Evolutionary conservation across 2,329 filamentous ascomycete genomes (phyloP).

Genomic region (Sclerotinia glacialis): DNA sequence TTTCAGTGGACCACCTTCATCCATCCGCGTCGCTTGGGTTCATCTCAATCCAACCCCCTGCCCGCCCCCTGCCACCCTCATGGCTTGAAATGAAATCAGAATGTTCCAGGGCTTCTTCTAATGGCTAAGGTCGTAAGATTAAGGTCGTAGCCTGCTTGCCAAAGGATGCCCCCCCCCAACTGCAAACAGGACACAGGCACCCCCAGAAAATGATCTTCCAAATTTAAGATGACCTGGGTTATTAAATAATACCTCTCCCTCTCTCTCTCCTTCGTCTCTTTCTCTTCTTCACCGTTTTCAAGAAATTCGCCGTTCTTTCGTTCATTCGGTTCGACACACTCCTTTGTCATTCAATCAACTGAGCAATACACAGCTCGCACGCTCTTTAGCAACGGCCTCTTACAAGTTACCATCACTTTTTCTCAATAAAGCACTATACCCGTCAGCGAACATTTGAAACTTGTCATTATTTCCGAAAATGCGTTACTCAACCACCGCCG

Average conservation of each 20-base stretch:
- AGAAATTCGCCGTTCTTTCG: conserved; percentile 32
- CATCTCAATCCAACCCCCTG: conserved; percentile 36
- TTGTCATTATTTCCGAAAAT: conserved; percentile 30
- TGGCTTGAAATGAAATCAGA: conserved; percentile 19
- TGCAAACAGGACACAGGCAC: conserved; percentile 1
- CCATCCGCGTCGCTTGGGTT: conserved; percentile 28
- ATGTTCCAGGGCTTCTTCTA: conserved; percentile 20
- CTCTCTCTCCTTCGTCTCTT: conserved; percentile 23
- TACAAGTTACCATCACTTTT: conserved; percentile 24
- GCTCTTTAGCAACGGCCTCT: conserved; percentile 34
- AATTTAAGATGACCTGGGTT: conserved; percentile 21
- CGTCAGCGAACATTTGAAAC: background rate
- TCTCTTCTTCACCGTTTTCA: conserved; percentile 28
- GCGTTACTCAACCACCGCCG: conserved; percentile 36
- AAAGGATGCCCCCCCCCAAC: conserved; percentile 9
- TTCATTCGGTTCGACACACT: conserved; percentile 33
- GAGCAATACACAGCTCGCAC: conserved; percentile 38
- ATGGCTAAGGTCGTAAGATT: conserved; percentile 13
- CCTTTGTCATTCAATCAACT: conserved; percentile 28
- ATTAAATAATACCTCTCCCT: conserved; percentile 15
- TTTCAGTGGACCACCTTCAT: conserved; percentile 28
- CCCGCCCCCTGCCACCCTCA: too few relatives aligned
- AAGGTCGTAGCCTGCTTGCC: conserved; percentile 17
- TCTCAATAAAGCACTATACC: conserved; percentile 21
- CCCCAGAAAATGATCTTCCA: conserved; percentile 14